Conservation (phyloP, 2,329 filamentous ascomycete species). For the Scytalidium sp. region DNA sequence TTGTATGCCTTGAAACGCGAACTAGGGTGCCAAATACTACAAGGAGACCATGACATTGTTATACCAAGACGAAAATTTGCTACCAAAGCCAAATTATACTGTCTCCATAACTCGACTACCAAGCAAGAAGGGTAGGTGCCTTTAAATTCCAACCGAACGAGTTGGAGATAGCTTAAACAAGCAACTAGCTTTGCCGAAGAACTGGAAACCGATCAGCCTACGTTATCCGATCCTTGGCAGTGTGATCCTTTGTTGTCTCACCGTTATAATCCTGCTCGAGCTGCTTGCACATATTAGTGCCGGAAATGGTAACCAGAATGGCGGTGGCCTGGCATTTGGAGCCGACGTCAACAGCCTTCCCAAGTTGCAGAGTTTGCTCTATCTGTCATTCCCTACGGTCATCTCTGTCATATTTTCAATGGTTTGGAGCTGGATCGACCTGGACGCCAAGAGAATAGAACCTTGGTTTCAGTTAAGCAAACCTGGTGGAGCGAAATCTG, state of each 20-base stretch:
- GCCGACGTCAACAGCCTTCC: constrained; percentile 32
- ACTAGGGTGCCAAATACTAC: too few relatives aligned
- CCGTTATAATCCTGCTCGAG: constrained; percentile 42
- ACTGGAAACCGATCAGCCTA: constrained; percentile 37
- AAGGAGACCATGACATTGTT: too few relatives aligned
- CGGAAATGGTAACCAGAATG: constrained; percentile 9
- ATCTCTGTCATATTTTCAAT: constrained; percentile 53
- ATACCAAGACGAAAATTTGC: too few relatives aligned
- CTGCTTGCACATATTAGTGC: constrained; percentile 31
- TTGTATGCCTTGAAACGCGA: too few relatives aligned
- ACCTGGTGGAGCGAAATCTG: constrained; percentile 35
- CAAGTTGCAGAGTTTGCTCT: constrained; percentile 30
- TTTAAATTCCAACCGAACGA: too few relatives aligned
- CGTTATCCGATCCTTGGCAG: constrained; percentile 32
- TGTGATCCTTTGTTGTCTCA: constrained; percentile 34
- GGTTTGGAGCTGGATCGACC: constrained; percentile 55
- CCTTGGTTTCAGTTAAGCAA: constrained; percentile 58
- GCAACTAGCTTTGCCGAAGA: not conserved
- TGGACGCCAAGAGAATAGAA: constrained; percentile 56
- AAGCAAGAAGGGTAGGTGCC: too few relatives aligned
- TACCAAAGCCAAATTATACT: too few relatives aligned
- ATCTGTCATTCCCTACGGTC: constrained; percentile 52
- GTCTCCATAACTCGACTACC: too few relatives aligned
- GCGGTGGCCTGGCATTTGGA: constrained; percentile 36
- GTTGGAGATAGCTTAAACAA: not conserved